Conservation (phyloP, 441 rosid species). For the Erysimum pusillum region DNA sequence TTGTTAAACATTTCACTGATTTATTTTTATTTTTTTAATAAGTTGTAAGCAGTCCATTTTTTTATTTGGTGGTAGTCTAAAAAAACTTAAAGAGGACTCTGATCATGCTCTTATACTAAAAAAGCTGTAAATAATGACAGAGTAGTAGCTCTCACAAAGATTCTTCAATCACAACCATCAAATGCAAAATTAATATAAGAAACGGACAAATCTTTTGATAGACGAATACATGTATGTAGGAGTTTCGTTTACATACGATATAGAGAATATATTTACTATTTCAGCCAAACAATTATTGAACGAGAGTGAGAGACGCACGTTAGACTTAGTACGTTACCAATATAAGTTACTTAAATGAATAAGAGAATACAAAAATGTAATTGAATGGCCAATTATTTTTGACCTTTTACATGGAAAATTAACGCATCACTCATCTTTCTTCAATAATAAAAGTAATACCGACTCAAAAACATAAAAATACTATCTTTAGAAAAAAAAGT, state of each 20-base stretch:
- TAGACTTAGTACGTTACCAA: conserved; percentile 28
- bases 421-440: conserved; percentile 19
- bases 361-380: not conserved
- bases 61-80: too few relatives aligned
- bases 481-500: not conserved
- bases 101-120: too few relatives aligned
- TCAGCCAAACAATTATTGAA: conserved; percentile 18
- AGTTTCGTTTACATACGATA: not conserved
- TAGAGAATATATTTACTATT: not conserved
- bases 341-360: conserved; percentile 16
- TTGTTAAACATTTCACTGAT: too few relatives aligned
- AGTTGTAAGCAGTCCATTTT: too few relatives aligned
- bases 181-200: not conserved
- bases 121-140: not conserved
- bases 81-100: too few relatives aligned
- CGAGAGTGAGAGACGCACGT: conserved; percentile 12
- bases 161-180: not conserved
- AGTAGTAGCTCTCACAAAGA: not conserved
- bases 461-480: too few relatives aligned
- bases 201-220: not conserved
- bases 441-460: not conserved
- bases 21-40: too few relatives aligned
- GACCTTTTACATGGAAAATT: conserved; percentile 21
- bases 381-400: not conserved
- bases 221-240: not conserved